Evolutionary conservation across 306 rosid genomes (phyloP), one percentile per base, ranked within the genome.

Genomic region (Lupinus albus): DNA sequence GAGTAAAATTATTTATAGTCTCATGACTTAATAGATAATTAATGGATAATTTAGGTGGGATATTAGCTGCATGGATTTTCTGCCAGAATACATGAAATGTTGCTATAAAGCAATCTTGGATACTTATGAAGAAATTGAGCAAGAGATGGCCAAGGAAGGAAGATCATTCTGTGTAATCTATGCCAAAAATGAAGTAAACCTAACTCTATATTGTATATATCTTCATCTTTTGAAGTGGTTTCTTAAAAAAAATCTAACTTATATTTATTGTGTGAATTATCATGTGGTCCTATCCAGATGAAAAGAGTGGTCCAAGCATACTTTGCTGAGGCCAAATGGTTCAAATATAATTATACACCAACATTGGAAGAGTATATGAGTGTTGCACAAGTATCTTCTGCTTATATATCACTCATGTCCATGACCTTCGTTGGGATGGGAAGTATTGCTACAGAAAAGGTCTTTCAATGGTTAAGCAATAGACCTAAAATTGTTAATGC

Each of bases 391-490:
- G 44, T 38, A 2, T 38, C 44, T 1, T 38, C 11, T 38, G 11
- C 3, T 38, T 38, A 38, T 3, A 8, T 2, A 8, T 7, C 1
- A 2, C 44, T 38, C 11, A 38, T 2, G 11, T 0, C 11, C 11
- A 8, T 7, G 9, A 0, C 11, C 44, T 8, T 38, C 11, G 11
- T 38, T 1, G 44, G 44, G 11, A 38, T 8, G 44, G 44, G 44
- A 38, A 1, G 3, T 38, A 38, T 17, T 6, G 79, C 35, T 0
- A 54, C 73, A 0, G 25, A 71, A 28, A 75, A 78, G 6, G 36
- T 21, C 44, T 75, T 82, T 10, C 61, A 78, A 4, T 82, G 83
- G 83, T 11, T 67, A 0, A 1, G 35, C 10, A 61, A 18, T 6
- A 18, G n/a, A 16, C 71, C 83, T 4, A 82, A 67, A 62, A 61